Conservation (phyloP, 148 eudicot genomes). For the Fagopyrum esculentum region DNA sequence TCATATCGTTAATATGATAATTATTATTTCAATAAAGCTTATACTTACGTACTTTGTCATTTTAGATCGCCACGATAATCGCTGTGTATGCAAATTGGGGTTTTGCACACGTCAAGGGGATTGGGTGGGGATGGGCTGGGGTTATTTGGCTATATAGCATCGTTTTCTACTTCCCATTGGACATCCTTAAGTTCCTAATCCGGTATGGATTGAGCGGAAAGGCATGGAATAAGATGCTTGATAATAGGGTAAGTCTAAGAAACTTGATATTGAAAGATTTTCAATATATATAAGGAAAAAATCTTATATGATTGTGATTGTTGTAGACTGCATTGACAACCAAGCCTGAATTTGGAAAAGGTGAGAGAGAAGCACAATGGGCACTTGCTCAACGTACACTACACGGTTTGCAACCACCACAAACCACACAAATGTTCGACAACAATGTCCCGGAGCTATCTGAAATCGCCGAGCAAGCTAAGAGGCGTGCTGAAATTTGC, state of each 20-base stretch:
- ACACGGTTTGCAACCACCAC: conserved; percentile 26
- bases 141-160: conserved; percentile 31
- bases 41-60: background rate
- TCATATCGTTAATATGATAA: background rate
- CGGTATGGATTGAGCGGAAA: conserved; percentile 24
- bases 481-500: conserved; percentile 25
- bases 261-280: no score
- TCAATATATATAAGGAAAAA: background rate
- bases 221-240: conserved; percentile 28
- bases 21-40: no score
- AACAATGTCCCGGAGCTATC: conserved; percentile 20
- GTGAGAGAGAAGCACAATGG: conserved; percentile 30
- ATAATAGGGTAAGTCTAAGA: conserved; percentile 18
- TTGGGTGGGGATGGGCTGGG: conserved; percentile 43
- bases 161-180: conserved; percentile 28
- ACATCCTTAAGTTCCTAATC: conserved; percentile 27
- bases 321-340: conserved; percentile 26
- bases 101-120: conserved; percentile 27
- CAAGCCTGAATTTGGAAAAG: conserved; percentile 24
- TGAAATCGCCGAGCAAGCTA: conserved; percentile 30
- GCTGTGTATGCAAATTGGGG: conserved; percentile 36
- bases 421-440: conserved; percentile 12
- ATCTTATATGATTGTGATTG: background rate
- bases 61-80: conserved; percentile 29
- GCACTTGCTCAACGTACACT: conserved; percentile 23